phyloP scores from a whole-genome alignment of 768 basidiomycete species.

The Collybia sordida region DNA sequence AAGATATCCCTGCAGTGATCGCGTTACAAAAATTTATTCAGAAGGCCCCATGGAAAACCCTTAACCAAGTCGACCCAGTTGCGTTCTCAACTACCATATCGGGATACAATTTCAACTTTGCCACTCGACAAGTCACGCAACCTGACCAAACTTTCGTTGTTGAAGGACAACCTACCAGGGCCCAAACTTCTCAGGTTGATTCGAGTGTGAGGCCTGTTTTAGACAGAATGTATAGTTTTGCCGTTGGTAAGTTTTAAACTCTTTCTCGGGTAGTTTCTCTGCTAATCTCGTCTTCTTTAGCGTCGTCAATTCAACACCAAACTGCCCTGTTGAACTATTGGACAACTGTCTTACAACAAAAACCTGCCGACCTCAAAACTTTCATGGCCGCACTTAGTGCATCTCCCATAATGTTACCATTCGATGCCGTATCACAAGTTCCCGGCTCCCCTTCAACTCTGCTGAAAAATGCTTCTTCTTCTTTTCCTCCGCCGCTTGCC shows the following conservation, averaged over 20 bases:
- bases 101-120: slow-evolving; percentile 63
- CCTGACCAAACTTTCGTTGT: slow-evolving; percentile 43
- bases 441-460: slow-evolving; percentile 33
- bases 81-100: slow-evolving; percentile 41
- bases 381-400: slow-evolving; percentile 48
- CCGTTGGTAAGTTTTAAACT: slow-evolving; percentile 44
- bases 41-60: slow-evolving; percentile 45
- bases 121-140: slow-evolving; percentile 46
- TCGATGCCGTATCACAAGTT: slow-evolving; percentile 47
- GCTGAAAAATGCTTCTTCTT: slow-evolving; percentile 33
- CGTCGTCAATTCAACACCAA: slow-evolving; percentile 54
- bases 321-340: slow-evolving; percentile 53
- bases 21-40: slow-evolving; percentile 46
- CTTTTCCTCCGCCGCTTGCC: slow-evolving; percentile 59
- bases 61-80: slow-evolving; percentile 27
- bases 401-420: slow-evolving; percentile 55
- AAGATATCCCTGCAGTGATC: slow-evolving; percentile 36
- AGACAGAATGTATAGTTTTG: slow-evolving; percentile 61
- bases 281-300: slow-evolving; percentile 29
- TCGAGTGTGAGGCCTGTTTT: slow-evolving; percentile 36
- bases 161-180: slow-evolving; percentile 44
- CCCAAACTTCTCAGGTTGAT: slow-evolving; percentile 45
- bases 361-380: slow-evolving; percentile 34
- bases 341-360: slow-evolving; percentile 49
- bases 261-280: neutral